Conservation (phyloP, 2,329 filamentous ascomycete genomes). For the Pseudopithomyces maydicus region DNA sequence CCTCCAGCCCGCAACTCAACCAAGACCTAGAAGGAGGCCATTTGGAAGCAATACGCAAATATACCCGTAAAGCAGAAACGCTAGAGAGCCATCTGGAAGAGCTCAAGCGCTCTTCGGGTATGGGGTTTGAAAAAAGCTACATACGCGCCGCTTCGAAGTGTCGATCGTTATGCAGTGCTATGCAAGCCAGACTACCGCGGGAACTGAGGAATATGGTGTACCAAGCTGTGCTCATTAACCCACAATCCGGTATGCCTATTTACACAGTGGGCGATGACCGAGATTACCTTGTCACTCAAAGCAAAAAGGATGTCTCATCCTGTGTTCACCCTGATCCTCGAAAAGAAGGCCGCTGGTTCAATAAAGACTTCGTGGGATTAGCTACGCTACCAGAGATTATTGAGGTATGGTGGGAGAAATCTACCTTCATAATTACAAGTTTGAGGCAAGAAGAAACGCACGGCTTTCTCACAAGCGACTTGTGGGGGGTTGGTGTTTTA, state of each 20-base stretch:
- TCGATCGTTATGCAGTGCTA: background rate
- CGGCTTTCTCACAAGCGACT: background rate
- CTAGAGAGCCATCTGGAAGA: background rate
- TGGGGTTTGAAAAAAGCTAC: background rate
- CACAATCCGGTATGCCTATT: too few species aligned
- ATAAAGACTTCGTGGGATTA: background rate
- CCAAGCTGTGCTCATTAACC: background rate
- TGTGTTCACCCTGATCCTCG: background rate
- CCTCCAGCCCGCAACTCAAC: background rate
- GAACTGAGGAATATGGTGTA: background rate
- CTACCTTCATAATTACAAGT: background rate
- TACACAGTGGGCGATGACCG: too few species aligned
- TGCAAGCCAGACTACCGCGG: background rate
- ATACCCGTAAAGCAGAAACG: background rate
- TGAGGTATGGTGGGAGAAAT: background rate
- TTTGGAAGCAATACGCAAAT: background rate
- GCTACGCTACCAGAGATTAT: background rate
- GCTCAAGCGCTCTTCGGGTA: background rate
- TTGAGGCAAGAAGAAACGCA: background rate
- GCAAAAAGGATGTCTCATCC: background rate
- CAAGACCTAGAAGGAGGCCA: background rate
- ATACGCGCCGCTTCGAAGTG: background rate
- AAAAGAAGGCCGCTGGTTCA: background rate
- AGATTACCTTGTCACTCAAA: too few species aligned
- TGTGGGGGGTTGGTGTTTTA: background rate